phyloP scores from a whole-genome alignment of 2,329 filamentous ascomycete species.

The Sphaceloma murrayae region DNA sequence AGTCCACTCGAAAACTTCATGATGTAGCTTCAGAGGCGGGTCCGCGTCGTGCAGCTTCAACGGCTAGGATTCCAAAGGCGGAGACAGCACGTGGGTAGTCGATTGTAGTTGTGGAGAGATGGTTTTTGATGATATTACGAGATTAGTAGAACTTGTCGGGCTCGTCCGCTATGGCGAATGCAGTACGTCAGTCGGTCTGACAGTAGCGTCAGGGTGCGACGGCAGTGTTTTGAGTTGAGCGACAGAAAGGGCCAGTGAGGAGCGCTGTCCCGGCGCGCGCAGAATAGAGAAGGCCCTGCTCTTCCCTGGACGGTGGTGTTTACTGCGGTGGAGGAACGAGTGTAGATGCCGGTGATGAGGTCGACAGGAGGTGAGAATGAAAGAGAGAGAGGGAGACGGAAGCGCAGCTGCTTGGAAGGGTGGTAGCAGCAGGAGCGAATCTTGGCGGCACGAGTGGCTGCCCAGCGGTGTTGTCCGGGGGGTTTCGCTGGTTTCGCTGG shows the following conservation, averaged over 20 bases:
- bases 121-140: constrained; percentile 4
- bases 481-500: too few relatives aligned
- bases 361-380: neutral
- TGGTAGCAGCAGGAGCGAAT: too few relatives aligned
- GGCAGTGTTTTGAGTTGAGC: neutral
- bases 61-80: neutral
- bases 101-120: neutral
- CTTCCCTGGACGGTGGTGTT: constrained; percentile 5
- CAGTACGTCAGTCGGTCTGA: neutral
- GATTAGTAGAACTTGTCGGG: neutral
- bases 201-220: constrained; percentile 8
- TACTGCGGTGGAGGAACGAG: constrained; percentile 7
- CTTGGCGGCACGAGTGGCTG: too few relatives aligned
- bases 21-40: neutral
- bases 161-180: constrained; percentile 10
- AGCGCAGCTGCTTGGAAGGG: too few relatives aligned
- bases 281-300: constrained; percentile 1
- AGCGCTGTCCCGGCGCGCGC: constrained; percentile 12
- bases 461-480: too few relatives aligned
- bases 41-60: neutral
- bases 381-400: neutral
- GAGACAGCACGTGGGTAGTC: neutral
- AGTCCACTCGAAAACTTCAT: constrained; percentile 20
- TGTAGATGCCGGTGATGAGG: neutral
- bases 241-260: neutral